phyloP scores from a whole-genome alignment of 2,329 filamentous ascomycete genomes.

The Hypoxylon rubiginosum region DNA sequence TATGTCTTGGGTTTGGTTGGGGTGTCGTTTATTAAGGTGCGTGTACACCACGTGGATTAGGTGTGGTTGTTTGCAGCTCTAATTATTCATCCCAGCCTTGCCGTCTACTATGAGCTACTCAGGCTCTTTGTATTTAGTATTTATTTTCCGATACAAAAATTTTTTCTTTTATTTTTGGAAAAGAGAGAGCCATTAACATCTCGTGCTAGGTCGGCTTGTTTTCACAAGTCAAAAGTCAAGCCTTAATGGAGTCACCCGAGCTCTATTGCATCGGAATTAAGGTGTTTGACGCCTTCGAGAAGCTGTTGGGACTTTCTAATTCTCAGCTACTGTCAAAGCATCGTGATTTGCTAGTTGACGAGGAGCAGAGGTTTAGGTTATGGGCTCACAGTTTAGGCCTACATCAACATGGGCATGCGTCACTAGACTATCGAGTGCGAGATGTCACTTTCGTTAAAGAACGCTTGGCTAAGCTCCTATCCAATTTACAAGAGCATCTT shows the following conservation, averaged over 20 bases:
- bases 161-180: too few species aligned
- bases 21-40: too few species aligned
- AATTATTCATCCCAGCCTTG: too few species aligned
- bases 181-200: too few species aligned
- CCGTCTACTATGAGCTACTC: too few species aligned
- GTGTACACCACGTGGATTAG: too few species aligned
- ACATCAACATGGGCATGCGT: conserved; percentile 32
- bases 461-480: conserved; percentile 15
- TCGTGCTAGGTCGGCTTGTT: too few species aligned
- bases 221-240: too few species aligned
- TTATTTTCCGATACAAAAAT: too few species aligned
- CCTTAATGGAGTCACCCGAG: background rate
- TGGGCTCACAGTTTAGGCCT: conserved; percentile 38
- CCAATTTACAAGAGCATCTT: conserved; percentile 16
- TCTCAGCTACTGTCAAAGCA: background rate
- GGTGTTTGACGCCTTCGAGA: background rate
- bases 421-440: conserved; percentile 38
- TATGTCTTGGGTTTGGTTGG: too few species aligned
- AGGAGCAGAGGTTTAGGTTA: conserved; percentile 30
- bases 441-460: conserved; percentile 28
- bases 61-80: too few species aligned
- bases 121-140: too few species aligned
- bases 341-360: background rate
- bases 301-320: background rate
- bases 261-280: background rate